Base-by-base conservation (phyloP, 2,329 filamentous ascomycete genomes). In the Colletotrichum tofieldiae region DNA sequence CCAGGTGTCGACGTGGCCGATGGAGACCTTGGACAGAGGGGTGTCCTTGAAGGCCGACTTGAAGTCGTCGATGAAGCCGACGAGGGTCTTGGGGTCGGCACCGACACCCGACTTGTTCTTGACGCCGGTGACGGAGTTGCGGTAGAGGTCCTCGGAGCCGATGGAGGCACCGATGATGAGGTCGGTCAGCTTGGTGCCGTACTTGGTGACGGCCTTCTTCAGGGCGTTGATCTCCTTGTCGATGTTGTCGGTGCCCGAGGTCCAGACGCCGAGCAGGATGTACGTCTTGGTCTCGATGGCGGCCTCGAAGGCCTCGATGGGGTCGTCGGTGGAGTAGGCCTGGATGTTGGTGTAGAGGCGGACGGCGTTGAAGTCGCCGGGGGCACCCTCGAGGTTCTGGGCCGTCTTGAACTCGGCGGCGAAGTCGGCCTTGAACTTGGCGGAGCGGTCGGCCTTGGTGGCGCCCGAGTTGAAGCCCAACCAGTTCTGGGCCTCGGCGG, bases 281-380 rank as follows among this genome's bases (percentile, higher is more conserved):
- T 87, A 82, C 23, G 89, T 90, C 54, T 90, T 84, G 73, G 89
- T 90, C 71, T 86, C 83, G 56, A 92, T 84, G 77, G 91, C 91
- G 45, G 91, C 91, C 83, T 94, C 93, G 83, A 96, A 90, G 52
- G 95, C 95, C 85, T 94, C 86, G 79, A 97, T 86, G 64, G 94
- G 95, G 82, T 96, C 93, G 76, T 89, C 88, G 85, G 93, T 88
- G 78, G 92, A 85, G 82, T 89, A 84, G 78, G 87, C 87, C 81
- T 90, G 88, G 79, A 92, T 89, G 85, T 89, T 91, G 79, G 92
- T 93, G 86, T 93, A 93, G 41, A 92, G 84, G 64, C 91, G 89
- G 75, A 90, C 86, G 70, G 87, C 84, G 77, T 86, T 88, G 84
- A 91, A 91, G 75, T 82, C 82, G 71, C 88, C 87, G 12, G 88